Percentiles rank a stretch among this genome's conserved stretches.
phyloP scores from a whole-genome alignment of 176 grass and related monocot genomes.

The Oryza longistaminata region DNA sequence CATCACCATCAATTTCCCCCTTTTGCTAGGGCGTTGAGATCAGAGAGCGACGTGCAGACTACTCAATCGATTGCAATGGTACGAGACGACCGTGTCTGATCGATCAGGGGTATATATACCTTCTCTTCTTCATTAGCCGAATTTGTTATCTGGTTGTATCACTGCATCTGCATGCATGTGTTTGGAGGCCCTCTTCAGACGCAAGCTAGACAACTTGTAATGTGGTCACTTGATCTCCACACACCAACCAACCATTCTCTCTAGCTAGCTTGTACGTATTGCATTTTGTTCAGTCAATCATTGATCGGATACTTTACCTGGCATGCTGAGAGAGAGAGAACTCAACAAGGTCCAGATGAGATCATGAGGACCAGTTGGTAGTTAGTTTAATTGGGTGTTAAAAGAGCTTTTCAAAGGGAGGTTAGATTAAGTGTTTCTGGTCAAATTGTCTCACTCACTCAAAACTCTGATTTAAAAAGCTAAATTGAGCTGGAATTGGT shows the following conservation, averaged over 20 bases:
- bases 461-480: not conserved
- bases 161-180: not conserved
- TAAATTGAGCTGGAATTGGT: not conserved
- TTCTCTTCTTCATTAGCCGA: not conserved
- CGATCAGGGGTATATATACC: not conserved
- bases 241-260: slow-evolving; percentile 23
- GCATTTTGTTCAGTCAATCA: slow-evolving; percentile 19
- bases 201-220: not conserved
- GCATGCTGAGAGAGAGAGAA: not conserved
- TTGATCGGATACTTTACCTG: not conserved
- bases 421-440: not conserved
- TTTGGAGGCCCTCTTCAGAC: not conserved
- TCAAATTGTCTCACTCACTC: not conserved
- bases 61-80: not conserved
- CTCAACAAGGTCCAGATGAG: not conserved
- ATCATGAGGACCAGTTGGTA: not conserved
- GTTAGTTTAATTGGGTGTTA: not conserved
- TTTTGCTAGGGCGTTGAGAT: not conserved
- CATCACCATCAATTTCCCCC: not conserved
- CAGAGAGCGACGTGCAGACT: slow-evolving; percentile 17
- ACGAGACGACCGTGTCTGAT: slow-evolving; percentile 9
- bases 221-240: not conserved
- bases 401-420: not conserved
- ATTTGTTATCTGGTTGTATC: not conserved
- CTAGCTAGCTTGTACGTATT: not conserved